A percentile compares a stretch with the other conserved stretches of the same genome.
Conservation (phyloP, 2,329 filamentous ascomycete species). For the Botryosphaeria dothidea region DNA sequence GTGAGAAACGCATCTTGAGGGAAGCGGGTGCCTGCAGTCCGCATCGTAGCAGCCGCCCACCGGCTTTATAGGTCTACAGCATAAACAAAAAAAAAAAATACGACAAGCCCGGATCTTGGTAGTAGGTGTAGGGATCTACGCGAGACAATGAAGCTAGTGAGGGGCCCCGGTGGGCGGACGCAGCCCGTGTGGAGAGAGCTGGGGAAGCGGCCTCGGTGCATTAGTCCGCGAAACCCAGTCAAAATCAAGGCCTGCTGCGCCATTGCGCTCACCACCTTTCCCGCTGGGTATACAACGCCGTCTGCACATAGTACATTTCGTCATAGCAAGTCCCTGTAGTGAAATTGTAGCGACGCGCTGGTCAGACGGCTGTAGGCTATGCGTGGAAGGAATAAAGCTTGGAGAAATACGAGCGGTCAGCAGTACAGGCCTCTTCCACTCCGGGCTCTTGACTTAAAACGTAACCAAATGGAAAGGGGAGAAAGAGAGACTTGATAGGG, state of each 20-base stretch:
- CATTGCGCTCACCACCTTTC: background rate
- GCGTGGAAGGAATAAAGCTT: background rate
- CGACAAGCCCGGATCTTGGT: background rate
- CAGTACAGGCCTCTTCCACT: too few species aligned
- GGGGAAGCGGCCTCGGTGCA: constrained; percentile 13
- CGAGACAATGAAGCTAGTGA: constrained; percentile 3
- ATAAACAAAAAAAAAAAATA: background rate
- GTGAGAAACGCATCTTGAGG: constrained; percentile 11
- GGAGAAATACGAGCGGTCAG: background rate
- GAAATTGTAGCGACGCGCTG: background rate
- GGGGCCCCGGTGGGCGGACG: constrained; percentile 16
- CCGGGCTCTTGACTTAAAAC: background rate
- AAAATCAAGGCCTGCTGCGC: background rate
- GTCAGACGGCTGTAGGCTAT: background rate
- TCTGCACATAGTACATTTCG: background rate
- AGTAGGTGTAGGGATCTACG: background rate
- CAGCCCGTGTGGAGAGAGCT: constrained; percentile 10
- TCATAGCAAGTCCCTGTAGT: background rate
- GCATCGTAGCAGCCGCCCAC: background rate
- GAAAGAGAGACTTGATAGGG: background rate
- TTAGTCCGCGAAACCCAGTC: constrained; percentile 3
- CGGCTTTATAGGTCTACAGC: constrained; percentile 14
- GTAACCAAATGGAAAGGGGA: too few species aligned
- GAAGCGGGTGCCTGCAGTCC: background rate
- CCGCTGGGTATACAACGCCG: background rate